These are phyloP conservation scores for Fusarium euwallaceae DNA, from an alignment of 2,329 filamentous ascomycete species.

Conservation along the genomic window DNA sequence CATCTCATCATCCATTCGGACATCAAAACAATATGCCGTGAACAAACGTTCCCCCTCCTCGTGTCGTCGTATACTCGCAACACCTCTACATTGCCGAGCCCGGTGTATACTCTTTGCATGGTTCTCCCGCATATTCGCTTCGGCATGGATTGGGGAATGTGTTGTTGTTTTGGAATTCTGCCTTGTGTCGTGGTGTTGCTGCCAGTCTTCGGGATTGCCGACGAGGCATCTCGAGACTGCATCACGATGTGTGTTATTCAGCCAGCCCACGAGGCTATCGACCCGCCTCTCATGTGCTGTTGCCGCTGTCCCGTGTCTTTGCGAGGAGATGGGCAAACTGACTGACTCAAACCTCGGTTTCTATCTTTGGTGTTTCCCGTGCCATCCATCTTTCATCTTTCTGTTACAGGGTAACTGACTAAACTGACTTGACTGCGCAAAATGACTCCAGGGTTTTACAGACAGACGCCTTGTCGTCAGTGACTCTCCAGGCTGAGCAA, in stretches of 20 bases:
- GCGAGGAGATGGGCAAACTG: background rate
- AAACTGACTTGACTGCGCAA: background rate
- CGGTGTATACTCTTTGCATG: background rate
- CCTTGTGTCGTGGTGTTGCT: background rate
- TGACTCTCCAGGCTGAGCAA: slow-evolving; percentile 7
- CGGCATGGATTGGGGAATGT: background rate
- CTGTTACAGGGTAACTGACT: background rate
- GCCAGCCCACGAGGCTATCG: slow-evolving; percentile 17
- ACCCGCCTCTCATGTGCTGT: slow-evolving; percentile 8
- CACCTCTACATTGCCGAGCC: background rate
- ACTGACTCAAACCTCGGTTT: slow-evolving; percentile 10
- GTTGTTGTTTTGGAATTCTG: background rate
- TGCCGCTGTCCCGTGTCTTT: slow-evolving; percentile 18
- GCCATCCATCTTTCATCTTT: background rate
- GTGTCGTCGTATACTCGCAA: slow-evolving; percentile 1
- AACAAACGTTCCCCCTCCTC: background rate
- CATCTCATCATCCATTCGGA: background rate
- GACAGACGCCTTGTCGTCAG: slow-evolving; percentile 6
- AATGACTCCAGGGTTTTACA: slow-evolving; percentile 19
- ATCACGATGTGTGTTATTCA: background rate
- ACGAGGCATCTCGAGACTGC: slow-evolving; percentile 24
- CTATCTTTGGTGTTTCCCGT: slow-evolving; percentile 14
- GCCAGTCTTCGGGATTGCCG: slow-evolving; percentile 8
- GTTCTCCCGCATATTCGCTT: background rate
- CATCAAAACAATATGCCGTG: background rate